Base-by-base conservation (phyloP, 2,329 filamentous ascomycete species). In the Xylaria arbuscula region DNA sequence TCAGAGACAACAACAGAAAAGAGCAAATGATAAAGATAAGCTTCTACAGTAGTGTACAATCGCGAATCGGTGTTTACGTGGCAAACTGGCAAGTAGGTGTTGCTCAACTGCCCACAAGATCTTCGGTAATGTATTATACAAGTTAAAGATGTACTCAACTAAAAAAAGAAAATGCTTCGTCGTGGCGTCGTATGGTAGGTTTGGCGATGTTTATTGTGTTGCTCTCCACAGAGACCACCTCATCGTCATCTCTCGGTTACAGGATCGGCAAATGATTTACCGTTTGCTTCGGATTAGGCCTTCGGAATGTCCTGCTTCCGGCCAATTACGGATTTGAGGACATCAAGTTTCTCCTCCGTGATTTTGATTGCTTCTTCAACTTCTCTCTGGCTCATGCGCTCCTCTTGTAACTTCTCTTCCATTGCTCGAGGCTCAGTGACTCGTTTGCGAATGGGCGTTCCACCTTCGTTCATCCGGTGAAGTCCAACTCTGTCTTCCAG, bases 401-500 rank as follows among this genome's bases (percentile, higher is more conserved):
- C 85, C 66, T 87, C 83, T 10, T 83, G 81, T 56, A 89, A 71
- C 76, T 85, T 89, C 65, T 90, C 89, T 74, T 90, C 87, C 28
- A 87, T 82, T 2, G 89, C 84, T 38, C 84, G 85, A 2, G 85
- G 83, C 72, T 90, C 84, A 32, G 86, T 78, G 15, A 82, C 81
- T 70, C 80, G 83, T 72, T 88, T 86, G 54, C 85, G 83, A 67
- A 80, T 75, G 67, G 78, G 79, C 38, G 77, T 72, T 53, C 67
- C 76, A 60, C 74, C 81, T 64, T 82, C 84, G 72, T 78, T 81
- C 72, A 87, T 81, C 67, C 83, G 83, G 64, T 93, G 91, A 77
- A 96, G 83, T 1, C 93, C 92, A 1, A 93, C 90, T 19, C 94
- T 87, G 74, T 97, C 93, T 79, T 98, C 94, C 4, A 98, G 83